A percentile compares a stretch with the other conserved stretches of the same genome.
phyloP scores from a whole-genome alignment of 2,329 filamentous ascomycete genomes.

The Tetracladium maxilliforme region DNA sequence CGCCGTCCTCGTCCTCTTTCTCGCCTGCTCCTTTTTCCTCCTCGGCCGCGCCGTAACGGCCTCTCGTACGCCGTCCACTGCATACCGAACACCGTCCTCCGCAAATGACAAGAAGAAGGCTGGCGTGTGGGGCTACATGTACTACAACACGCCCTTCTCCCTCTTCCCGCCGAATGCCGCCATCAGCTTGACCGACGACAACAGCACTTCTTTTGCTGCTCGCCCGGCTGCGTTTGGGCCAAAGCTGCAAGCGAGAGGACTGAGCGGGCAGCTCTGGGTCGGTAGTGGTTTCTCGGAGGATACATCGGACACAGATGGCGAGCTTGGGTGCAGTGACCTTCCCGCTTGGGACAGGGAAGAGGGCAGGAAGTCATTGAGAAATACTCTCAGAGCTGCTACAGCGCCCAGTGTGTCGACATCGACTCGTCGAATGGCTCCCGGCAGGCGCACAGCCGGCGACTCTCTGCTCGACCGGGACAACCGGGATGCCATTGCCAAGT shows the following conservation, averaged over 20 bases:
- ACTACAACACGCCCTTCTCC: slow-evolving; percentile 63
- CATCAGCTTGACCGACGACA: slow-evolving; percentile 93
- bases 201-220: slow-evolving; percentile 91
- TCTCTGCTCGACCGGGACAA: too few species aligned
- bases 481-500: too few species aligned
- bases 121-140: slow-evolving; percentile 44
- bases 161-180: slow-evolving; percentile 91
- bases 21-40: slow-evolving; percentile 36
- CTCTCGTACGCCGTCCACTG: too few species aligned
- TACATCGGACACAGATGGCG: slow-evolving; percentile 49
- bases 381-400: too few species aligned
- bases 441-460: too few species aligned
- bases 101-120: too few species aligned
- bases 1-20: slow-evolving; percentile 36
- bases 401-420: too few species aligned
- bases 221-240: slow-evolving; percentile 90
- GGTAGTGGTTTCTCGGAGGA: slow-evolving; percentile 86
- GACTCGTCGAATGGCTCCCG: too few species aligned
- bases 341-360: slow-evolving; percentile 56
- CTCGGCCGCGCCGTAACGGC: slow-evolving; percentile 36
- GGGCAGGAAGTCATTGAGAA: too few species aligned
- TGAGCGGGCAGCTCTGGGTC: slow-evolving; percentile 87
- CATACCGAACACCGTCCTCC: too few species aligned
- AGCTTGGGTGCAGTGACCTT: slow-evolving; percentile 89
- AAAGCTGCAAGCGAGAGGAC: slow-evolving; percentile 53